Base-by-base conservation (phyloP, 2,329 filamentous ascomycete species). In the Xylaria multiplex region DNA sequence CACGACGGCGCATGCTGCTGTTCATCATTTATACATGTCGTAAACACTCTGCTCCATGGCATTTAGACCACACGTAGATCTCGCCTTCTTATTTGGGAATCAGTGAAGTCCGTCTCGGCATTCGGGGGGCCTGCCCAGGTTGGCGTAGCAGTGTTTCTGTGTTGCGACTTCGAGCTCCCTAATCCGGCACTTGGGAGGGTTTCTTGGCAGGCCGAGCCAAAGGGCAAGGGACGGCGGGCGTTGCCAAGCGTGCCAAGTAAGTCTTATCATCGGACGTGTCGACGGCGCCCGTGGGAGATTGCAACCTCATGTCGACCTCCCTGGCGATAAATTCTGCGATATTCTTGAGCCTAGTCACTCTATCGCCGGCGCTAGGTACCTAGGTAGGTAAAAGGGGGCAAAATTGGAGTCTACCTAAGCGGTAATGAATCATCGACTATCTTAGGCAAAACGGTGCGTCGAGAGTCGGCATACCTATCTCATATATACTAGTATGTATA, bases 21-120 rank as follows among this genome's bases (percentile, higher is more conserved):
- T 37, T 19, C 43, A 13, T 7, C 42, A 49, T 67, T 67, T 67
- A 67, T 65, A 62, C 46, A 43, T 43, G 22, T 45, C 32, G 13
- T 35, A 6, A 3, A 8, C 37, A 19, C 50, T 24, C 24, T 8
- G n/a, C 46, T 58, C 16, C 62, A 52, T 35, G 63, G n/a, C n/a
- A 30, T 30, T 50, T 53, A 30, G 40, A 14, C 22, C 32, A 48
- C 14, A 19, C 11, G 14, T 6, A 13, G 35, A 3, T 11, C 19
- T 22, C 64, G 65, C 65, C 68, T 69, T 68, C 68, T 69, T 52
- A 50, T 57, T 66, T 68, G 22, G 68, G 65, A 46, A 59, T 11
- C 13, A 35, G 40, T 30, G 40, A 59, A 30, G 32, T 46, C 37
- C 19, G 61, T 59, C 61, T 69, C 42, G 62, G 62, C 62, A 46